Evolutionary conservation across 1,139 yeast genomes (phyloP).

Genomic region (Saccharomyces hybrid): DNA sequence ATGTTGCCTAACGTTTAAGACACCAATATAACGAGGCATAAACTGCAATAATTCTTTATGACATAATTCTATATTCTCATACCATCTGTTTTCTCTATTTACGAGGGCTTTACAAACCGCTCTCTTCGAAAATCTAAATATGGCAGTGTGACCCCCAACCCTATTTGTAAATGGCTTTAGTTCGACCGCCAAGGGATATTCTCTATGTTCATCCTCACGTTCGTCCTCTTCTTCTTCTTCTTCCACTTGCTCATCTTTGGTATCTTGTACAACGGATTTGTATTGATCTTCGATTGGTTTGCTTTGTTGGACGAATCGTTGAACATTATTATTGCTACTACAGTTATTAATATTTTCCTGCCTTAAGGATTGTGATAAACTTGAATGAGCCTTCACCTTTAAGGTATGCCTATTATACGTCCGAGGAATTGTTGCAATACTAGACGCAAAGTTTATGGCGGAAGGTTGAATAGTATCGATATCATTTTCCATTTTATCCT

Average conservation of each 20-base stretch:
- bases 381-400: background rate
- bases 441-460: background rate
- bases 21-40: conserved; percentile 94
- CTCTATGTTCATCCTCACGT: conserved; percentile 27
- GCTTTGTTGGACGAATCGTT: conserved; percentile 1
- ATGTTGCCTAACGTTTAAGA: conserved; percentile 74
- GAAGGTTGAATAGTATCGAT: conserved; percentile 4
- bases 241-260: conserved; percentile 10
- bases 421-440: background rate
- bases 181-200: conserved; percentile 71
- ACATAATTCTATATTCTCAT: conserved; percentile 72
- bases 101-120: conserved; percentile 96
- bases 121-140: conserved; percentile 78
- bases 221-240: conserved; percentile 17
- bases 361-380: background rate
- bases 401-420: background rate
- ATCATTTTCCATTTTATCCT: conserved; percentile 1
- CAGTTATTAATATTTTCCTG: background rate
- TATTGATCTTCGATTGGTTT: conserved; percentile 12
- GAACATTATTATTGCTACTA: background rate
- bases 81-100: conserved; percentile 84
- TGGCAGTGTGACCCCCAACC: conserved; percentile 98
- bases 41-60: conserved; percentile 73
- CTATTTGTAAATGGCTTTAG: conserved; percentile 81
- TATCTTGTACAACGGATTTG: conserved; percentile 14